Evolutionary conservation across 192 early-diverging fungal genomes (phyloP), one percentile per base, ranked within the genome.

Genomic region (Rhizophagus clarus): DNA sequence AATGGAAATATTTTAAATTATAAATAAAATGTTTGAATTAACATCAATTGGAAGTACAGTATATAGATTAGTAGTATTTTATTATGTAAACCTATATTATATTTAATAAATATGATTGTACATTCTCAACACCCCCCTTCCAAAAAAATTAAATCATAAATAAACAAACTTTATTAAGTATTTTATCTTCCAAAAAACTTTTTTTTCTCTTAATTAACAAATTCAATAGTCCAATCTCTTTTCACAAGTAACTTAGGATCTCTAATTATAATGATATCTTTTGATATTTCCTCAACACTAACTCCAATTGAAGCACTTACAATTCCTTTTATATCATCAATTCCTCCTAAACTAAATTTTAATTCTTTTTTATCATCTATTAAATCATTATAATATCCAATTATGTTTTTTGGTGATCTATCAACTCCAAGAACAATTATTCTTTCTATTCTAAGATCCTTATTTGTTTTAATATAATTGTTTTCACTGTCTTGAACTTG

Each of bases 361-460:
- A 56, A 61, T 79, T 81, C 80, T 1, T n/a, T 69, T 45, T 14
- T 37, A 12, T 12, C 15, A 22, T 20, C n/a, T 34, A 22, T 8
- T 17, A 11, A 7, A 22, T 32, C 80, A 62, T 34, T 61, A 51
- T 61, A 26, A 61, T 40, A n/a, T 17, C 45, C 80, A 26, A 60
- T 34, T 34, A 81, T 81, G 15, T 78, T 61, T 9, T 29, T 64
- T n/a, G 80, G 74, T 34, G 17, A 42, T 64, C 26, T 71, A 64
- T 72, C 51, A 73, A 87, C n/a, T n/a, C 91, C 91, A 22, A 89
- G 64, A 40, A 92, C 12, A n/a, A 92, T 81, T 12, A 92, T 60
- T 37, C 90, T 29, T 82, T 92, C 91, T 3, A 92, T 83, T 2
- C 86, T 67, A 3, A 81, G 28, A 10, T 81, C 17, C 45, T 24